Percentiles rank a stretch among this genome's conserved stretches.
These are phyloP conservation scores for Penicillium sp. DNA, from an alignment of 2,329 filamentous ascomycete genomes.

Conservation along the genomic window DNA sequence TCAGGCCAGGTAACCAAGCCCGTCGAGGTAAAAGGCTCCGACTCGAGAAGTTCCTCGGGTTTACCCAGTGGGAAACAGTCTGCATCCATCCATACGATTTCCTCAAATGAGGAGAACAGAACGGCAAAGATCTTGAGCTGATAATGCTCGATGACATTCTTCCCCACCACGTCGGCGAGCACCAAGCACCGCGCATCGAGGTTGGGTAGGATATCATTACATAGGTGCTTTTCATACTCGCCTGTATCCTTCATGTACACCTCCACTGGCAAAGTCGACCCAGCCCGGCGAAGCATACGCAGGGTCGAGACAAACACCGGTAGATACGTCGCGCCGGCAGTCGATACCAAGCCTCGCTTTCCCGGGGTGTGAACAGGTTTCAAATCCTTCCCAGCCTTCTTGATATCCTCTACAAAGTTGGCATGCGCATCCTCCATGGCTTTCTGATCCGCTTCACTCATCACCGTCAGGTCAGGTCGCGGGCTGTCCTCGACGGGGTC, in stretches of 20 bases:
- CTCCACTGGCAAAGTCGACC: slow-evolving; percentile 58
- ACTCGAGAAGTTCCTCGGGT: slow-evolving; percentile 56
- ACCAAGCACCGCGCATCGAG: slow-evolving; percentile 52
- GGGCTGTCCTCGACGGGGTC: slow-evolving; percentile 36
- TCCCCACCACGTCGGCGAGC: slow-evolving; percentile 50
- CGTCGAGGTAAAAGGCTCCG: slow-evolving; percentile 57
- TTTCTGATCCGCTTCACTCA: slow-evolving; percentile 42
- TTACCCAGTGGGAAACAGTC: slow-evolving; percentile 60
- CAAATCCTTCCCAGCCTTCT: slow-evolving; percentile 34
- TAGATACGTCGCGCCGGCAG: slow-evolving; percentile 56
- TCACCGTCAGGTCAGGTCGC: slow-evolving; percentile 45
- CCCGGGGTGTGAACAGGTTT: slow-evolving; percentile 45
- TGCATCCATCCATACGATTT: slow-evolving; percentile 65
- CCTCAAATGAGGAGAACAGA: slow-evolving; percentile 64
- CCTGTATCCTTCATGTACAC: slow-evolving; percentile 49
- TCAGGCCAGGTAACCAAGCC: slow-evolving; percentile 66
- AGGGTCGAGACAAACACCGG: slow-evolving; percentile 59
- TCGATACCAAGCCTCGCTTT: slow-evolving; percentile 59
- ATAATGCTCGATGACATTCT: slow-evolving; percentile 51
- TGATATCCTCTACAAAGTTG: slow-evolving; percentile 47
- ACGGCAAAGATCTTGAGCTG: slow-evolving; percentile 65
- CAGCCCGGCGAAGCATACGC: slow-evolving; percentile 59
- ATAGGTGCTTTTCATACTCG: slow-evolving; percentile 51
- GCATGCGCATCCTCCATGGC: slow-evolving; percentile 49
- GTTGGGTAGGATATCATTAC: slow-evolving; percentile 48